phyloP scores from a whole-genome alignment of 2,329 filamentous ascomycete species.

The Paracamarosporium sp. region DNA sequence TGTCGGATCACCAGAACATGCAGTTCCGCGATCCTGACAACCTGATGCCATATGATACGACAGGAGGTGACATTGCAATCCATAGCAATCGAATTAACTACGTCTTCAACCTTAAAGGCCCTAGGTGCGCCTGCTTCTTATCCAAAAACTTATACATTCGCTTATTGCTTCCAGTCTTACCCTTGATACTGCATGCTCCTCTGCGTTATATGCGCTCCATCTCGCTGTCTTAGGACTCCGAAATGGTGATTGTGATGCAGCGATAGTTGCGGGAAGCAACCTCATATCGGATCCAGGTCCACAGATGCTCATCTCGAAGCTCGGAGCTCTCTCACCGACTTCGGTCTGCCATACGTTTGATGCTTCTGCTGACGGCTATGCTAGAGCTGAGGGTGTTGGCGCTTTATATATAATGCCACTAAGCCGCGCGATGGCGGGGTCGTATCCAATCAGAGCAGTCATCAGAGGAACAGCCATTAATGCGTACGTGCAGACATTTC shows the following conservation, averaged over 20 bases:
- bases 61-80: too few relatives aligned
- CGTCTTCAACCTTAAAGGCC: constrained; percentile 35
- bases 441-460: constrained; percentile 22
- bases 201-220: constrained; percentile 32
- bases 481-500: background rate
- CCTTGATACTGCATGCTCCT: constrained; percentile 34
- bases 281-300: constrained; percentile 17
- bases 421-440: constrained; percentile 9
- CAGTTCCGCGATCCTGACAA: constrained; percentile 25
- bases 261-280: constrained; percentile 28
- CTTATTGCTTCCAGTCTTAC: too few relatives aligned
- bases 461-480: constrained; percentile 23
- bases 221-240: constrained; percentile 23
- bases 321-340: constrained; percentile 27
- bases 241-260: constrained; percentile 27
- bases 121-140: too few relatives aligned
- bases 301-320: constrained; percentile 16
- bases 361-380: constrained; percentile 30
- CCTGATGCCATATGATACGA: constrained; percentile 14
- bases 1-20: constrained; percentile 17
- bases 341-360: constrained; percentile 29
- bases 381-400: constrained; percentile 24
- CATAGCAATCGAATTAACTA: constrained; percentile 35
- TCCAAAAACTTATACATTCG: too few relatives aligned
- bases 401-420: constrained; percentile 23